Percentiles rank a stretch among this genome's conserved stretches.
phyloP scores from a whole-genome alignment of 2,329 filamentous ascomycete genomes.

The Cladophialophora immunda region DNA sequence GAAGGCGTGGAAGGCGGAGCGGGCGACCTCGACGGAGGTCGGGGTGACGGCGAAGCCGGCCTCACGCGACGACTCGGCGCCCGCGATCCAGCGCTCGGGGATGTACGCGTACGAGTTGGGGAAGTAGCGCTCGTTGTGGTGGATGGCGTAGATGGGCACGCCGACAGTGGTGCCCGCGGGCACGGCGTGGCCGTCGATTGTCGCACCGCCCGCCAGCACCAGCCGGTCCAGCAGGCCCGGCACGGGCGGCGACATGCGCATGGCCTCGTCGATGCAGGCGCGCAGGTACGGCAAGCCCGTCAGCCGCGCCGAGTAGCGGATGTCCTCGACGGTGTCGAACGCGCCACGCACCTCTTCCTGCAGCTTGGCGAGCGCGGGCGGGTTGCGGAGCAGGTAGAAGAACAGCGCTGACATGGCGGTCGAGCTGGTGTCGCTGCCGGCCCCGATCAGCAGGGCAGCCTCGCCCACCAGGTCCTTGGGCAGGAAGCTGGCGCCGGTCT shows the following conservation, averaged over 20 bases:
- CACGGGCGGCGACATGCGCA: constrained; percentile 47
- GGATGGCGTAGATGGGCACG: constrained; percentile 46
- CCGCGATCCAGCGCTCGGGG: constrained; percentile 50
- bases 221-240: constrained; percentile 44
- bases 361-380: constrained; percentile 44
- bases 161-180: constrained; percentile 47
- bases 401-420: constrained; percentile 49
- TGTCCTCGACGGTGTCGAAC: constrained; percentile 49
- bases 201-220: constrained; percentile 43
- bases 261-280: constrained; percentile 53
- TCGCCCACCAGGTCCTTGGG: constrained; percentile 32
- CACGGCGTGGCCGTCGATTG: constrained; percentile 46
- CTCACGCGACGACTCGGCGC: constrained; percentile 3
- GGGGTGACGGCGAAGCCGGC: constrained; percentile 22
- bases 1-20: constrained; percentile 47
- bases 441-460: constrained; percentile 27
- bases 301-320: constrained; percentile 46
- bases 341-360: constrained; percentile 46
- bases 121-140: constrained; percentile 47
- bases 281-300: constrained; percentile 51
- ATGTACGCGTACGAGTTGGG: constrained; percentile 44
- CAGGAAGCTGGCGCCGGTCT: constrained; percentile 48
- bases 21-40: constrained; percentile 24
- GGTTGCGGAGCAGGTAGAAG: constrained; percentile 52
- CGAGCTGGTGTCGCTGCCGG: constrained; percentile 52